Conservation (phyloP, 176 grass and related monocot genomes). For the Avena insularis region DNA sequence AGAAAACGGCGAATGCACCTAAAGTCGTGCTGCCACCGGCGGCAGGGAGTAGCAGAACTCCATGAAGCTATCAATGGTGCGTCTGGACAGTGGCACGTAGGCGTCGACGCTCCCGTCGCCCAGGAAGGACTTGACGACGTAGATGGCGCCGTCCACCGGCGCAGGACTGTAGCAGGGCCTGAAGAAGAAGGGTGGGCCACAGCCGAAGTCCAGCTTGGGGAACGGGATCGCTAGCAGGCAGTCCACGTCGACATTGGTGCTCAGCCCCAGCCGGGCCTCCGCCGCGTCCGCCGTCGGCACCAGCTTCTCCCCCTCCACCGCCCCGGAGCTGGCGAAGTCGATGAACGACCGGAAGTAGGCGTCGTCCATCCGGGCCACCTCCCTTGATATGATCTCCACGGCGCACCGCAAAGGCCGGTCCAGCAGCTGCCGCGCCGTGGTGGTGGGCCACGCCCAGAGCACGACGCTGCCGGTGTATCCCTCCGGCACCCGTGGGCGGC, state of each 20-base stretch:
- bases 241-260: constrained; percentile 17
- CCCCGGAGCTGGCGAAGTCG: constrained; percentile 30
- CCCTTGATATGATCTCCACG: constrained; percentile 1
- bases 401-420: background rate
- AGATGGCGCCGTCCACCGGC: constrained; percentile 13
- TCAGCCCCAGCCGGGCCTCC: background rate
- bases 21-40: background rate
- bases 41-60: background rate
- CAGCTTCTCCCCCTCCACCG: constrained; percentile 51
- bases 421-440: background rate
- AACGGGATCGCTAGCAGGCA: background rate
- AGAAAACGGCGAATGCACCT: background rate
- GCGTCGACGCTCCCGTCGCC: background rate
- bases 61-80: background rate
- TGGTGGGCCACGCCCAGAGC: constrained; percentile 13
- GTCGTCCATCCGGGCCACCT: background rate
- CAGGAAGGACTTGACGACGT: background rate
- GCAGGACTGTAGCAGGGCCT: constrained; percentile 4
- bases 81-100: constrained; percentile 1
- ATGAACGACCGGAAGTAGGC: constrained; percentile 39
- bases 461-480: constrained; percentile 32
- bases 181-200: constrained; percentile 4
- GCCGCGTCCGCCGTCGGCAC: constrained; percentile 37
- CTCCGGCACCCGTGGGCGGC: background rate
- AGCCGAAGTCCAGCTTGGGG: constrained; percentile 15